Conservation (phyloP, 2,329 filamentous ascomycete genomes). For the Rutstroemia sp. region DNA sequence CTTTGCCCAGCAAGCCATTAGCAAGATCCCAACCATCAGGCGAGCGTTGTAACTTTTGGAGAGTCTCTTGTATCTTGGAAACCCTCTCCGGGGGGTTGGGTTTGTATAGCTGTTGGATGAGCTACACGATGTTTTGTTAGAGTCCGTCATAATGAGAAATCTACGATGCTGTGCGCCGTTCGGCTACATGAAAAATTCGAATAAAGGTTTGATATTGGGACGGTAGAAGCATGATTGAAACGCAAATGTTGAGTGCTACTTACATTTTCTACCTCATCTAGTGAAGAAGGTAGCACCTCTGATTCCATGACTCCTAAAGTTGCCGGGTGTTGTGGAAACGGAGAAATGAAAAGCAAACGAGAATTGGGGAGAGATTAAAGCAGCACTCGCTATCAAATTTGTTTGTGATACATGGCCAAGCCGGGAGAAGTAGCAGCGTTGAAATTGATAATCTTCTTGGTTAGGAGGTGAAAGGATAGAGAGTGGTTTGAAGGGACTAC, state of each 20-base stretch:
- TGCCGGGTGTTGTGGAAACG: background rate
- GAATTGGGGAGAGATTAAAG: background rate
- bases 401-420: background rate
- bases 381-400: background rate
- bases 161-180: too few relatives aligned
- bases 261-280: slow-evolving; percentile 27
- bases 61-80: slow-evolving; percentile 57
- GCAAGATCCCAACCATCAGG: slow-evolving; percentile 80
- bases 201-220: too few relatives aligned
- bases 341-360: background rate
- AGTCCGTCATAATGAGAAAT: background rate
- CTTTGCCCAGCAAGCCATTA: slow-evolving; percentile 61
- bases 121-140: slow-evolving; percentile 18
- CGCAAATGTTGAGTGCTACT: slow-evolving; percentile 6
- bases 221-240: too few relatives aligned
- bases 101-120: slow-evolving; percentile 44
- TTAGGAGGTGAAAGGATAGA: background rate
- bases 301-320: slow-evolving; percentile 9
- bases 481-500: background rate
- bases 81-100: slow-evolving; percentile 36
- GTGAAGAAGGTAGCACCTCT: slow-evolving; percentile 22
- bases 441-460: background rate
- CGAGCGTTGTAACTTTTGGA: slow-evolving; percentile 74
- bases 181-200: too few relatives aligned
- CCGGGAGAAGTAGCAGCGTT: background rate